Evolutionary conservation across 179 eudicot genomes (phyloP).

Genomic region (Silene noctiflora): DNA sequence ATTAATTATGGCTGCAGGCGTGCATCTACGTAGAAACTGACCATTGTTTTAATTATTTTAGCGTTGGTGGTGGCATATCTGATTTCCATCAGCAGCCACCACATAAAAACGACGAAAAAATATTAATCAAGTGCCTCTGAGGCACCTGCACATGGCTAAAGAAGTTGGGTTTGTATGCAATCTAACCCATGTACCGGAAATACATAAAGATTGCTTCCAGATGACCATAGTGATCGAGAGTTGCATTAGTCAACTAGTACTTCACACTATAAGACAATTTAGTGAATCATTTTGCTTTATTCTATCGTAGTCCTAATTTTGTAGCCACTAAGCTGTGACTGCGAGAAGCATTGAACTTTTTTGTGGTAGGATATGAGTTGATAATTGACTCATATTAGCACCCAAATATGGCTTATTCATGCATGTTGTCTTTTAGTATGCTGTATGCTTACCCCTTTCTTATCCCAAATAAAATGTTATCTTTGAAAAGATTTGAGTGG

Average conservation of each 20-base stretch:
- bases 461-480: slow-evolving; percentile 11
- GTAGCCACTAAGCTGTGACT: neutral
- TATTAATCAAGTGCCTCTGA: neutral
- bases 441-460: neutral
- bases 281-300: neutral
- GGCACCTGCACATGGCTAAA: neutral
- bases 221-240: neutral
- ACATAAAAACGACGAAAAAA: too few species aligned
- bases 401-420: slow-evolving; percentile 8
- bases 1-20: slow-evolving; percentile 1
- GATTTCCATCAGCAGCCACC: slow-evolving; percentile 7
- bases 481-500: slow-evolving; percentile 2
- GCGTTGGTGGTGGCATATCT: slow-evolving; percentile 15
- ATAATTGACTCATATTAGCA: slow-evolving; percentile 18
- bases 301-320: neutral
- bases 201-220: neutral
- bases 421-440: slow-evolving; percentile 10
- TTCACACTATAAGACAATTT: neutral
- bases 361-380: slow-evolving; percentile 17
- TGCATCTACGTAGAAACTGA: slow-evolving; percentile 1
- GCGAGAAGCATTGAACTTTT: slow-evolving; percentile 2
- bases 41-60: neutral
- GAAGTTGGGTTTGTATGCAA: neutral
- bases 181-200: neutral
- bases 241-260: neutral